Conservation (phyloP, 768 basidiomycete genomes). For the Lactifluus volemus region DNA sequence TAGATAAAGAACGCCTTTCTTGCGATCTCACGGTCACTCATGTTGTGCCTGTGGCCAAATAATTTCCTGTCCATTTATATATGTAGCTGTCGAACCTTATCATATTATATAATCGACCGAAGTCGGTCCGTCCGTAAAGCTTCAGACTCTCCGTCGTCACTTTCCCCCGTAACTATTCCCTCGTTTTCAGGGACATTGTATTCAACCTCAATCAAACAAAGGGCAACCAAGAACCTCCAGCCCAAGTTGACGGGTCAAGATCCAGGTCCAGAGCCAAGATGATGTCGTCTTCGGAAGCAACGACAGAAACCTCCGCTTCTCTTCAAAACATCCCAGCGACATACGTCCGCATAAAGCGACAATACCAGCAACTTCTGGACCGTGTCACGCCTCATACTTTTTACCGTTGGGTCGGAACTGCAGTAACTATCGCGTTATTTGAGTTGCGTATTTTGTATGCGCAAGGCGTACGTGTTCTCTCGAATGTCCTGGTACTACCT, state of each 20-base stretch:
- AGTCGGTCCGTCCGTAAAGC: no score
- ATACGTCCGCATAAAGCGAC: slow-evolving; percentile 51
- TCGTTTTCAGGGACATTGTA: background rate
- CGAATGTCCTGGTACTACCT: background rate
- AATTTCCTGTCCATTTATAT: no score
- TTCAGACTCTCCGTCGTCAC: background rate
- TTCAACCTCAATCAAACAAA: background rate
- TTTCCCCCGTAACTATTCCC: background rate
- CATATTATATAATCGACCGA: background rate
- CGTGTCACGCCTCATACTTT: slow-evolving; percentile 82
- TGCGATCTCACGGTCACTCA: background rate
- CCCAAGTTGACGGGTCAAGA: background rate
- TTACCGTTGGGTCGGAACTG: slow-evolving; percentile 82
- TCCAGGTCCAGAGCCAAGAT: background rate
- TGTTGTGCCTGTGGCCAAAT: background rate
- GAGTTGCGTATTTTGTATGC: slow-evolving; percentile 76
- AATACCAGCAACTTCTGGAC: slow-evolving; percentile 87
- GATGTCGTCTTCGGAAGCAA: slow-evolving; percentile 18
- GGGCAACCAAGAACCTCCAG: background rate
- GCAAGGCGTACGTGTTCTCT: slow-evolving; percentile 44
- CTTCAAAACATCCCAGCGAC: slow-evolving; percentile 25
- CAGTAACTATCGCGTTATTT: slow-evolving; percentile 64
- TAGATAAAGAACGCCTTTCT: slow-evolving; percentile 29
- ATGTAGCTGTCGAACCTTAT: background rate
- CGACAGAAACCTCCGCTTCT: slow-evolving; percentile 18